These are phyloP conservation scores for Aspergillus hancockii DNA, from an alignment of 495 filamentous ascomycete species.

Conservation along the genomic window DNA sequence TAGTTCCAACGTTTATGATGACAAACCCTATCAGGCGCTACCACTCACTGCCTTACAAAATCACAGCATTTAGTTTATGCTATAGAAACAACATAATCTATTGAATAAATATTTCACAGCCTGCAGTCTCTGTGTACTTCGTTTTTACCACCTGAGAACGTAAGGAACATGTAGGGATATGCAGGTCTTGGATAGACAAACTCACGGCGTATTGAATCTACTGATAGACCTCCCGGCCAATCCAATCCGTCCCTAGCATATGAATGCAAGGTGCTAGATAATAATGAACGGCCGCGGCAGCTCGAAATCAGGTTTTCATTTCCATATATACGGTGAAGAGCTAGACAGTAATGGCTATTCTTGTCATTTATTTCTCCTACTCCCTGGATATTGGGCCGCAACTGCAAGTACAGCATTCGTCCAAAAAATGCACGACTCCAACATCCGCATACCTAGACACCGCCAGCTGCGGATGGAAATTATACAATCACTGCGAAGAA, in stretches of 20 bases:
- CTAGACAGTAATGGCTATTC: neutral
- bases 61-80: conserved; percentile 28
- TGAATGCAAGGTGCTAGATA: neutral
- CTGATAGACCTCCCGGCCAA: neutral
- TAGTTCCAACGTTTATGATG: conserved; percentile 40
- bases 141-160: neutral
- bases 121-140: neutral
- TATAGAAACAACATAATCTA: conserved; percentile 31
- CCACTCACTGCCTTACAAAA: conserved; percentile 15
- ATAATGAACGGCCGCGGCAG: neutral
- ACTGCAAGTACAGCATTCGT: too few relatives aligned
- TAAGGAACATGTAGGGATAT: conserved; percentile 4
- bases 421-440: too few relatives aligned
- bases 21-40: conserved; percentile 18
- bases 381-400: too few relatives aligned
- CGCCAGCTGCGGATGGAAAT: too few relatives aligned
- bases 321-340: neutral
- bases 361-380: too few relatives aligned
- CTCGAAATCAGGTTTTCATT: neutral
- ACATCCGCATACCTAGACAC: too few relatives aligned
- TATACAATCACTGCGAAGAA: too few relatives aligned
- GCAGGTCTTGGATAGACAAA: neutral
- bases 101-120: neutral
- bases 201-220: neutral
- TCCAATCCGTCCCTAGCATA: conserved; percentile 1